phyloP scores from a whole-genome alignment of 345 rosid genomes.

The Eutrema japonicum region DNA sequence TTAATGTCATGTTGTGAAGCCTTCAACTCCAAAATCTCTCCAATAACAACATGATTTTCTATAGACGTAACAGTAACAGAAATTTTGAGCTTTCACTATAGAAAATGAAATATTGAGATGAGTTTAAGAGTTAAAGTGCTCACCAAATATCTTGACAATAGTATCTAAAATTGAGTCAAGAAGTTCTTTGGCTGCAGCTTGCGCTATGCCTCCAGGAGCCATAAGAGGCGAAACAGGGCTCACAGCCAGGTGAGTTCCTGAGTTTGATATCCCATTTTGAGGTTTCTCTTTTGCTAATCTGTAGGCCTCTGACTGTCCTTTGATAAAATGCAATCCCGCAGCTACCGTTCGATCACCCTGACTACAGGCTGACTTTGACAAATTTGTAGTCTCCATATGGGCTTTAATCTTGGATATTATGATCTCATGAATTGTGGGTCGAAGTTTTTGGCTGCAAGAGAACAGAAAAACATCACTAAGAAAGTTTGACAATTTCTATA shows the following conservation, averaged over 20 bases:
- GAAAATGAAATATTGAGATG: conserved; percentile 23
- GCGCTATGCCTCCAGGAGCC: conserved; percentile 98
- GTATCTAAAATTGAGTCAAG: conserved; percentile 88
- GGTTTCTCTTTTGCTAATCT: conserved; percentile 70
- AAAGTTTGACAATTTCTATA: not conserved
- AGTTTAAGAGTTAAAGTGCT: conserved; percentile 39
- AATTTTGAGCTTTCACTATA: conserved; percentile 31
- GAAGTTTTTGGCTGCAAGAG: conserved; percentile 81
- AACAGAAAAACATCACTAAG: conserved; percentile 38
- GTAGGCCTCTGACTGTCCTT: conserved; percentile 72
- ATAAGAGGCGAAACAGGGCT: conserved; percentile 95
- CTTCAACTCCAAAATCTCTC: conserved; percentile 88
- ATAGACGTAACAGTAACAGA: conserved; percentile 32
- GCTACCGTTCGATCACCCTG: conserved; percentile 56
- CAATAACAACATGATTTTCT: conserved; percentile 95
- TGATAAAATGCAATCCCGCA: conserved; percentile 55
- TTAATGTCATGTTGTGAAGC: conserved; percentile 66
- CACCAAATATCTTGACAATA: conserved; percentile 86
- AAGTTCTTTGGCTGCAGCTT: conserved; percentile 85
- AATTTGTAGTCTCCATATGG: conserved; percentile 60
- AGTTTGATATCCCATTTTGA: conserved; percentile 74
- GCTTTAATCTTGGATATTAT: conserved; percentile 86
- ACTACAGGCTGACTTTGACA: conserved; percentile 62
- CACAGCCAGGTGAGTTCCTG: conserved; percentile 75
- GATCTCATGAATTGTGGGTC: conserved; percentile 94